Percentiles rank a stretch among this genome's conserved stretches.
Evolutionary conservation across 2,329 filamentous ascomycete species (phyloP).

Genomic region (Colletotrichum coccodes): DNA sequence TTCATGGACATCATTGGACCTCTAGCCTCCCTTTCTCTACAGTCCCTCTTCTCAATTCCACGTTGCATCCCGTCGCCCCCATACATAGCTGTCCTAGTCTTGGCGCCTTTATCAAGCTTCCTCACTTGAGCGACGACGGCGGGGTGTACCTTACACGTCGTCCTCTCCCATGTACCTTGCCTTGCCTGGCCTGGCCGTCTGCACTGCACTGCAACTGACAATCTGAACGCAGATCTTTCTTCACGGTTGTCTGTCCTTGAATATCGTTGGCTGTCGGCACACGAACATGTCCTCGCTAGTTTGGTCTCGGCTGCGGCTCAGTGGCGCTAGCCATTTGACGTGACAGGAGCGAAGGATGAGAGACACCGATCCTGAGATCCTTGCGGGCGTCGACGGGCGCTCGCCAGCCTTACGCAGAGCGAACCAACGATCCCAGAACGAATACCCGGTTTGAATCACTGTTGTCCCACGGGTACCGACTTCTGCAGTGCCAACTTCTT

Average conservation of each 20-base stretch:
- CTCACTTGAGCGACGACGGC: constrained; percentile 6
- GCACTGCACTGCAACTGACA: neutral
- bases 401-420: neutral
- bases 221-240: neutral
- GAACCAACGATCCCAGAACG: neutral
- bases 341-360: constrained; percentile 5
- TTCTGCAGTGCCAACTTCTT: neutral
- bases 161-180: constrained; percentile 20
- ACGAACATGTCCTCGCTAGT: neutral
- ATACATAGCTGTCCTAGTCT: neutral
- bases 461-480: neutral
- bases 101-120: neutral
- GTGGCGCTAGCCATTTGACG: neutral
- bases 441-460: neutral
- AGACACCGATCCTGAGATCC: neutral
- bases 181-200: neutral
- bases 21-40: neutral
- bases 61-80: neutral
- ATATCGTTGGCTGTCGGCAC: neutral
- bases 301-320: neutral
- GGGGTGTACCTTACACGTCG: constrained; percentile 6
- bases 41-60: neutral
- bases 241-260: neutral
- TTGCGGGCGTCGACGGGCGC: neutral
- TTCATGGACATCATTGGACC: neutral